Evolutionary conservation across 2,329 filamentous ascomycete species (phyloP).

Genomic region (Sclerotinia borealis): DNA sequence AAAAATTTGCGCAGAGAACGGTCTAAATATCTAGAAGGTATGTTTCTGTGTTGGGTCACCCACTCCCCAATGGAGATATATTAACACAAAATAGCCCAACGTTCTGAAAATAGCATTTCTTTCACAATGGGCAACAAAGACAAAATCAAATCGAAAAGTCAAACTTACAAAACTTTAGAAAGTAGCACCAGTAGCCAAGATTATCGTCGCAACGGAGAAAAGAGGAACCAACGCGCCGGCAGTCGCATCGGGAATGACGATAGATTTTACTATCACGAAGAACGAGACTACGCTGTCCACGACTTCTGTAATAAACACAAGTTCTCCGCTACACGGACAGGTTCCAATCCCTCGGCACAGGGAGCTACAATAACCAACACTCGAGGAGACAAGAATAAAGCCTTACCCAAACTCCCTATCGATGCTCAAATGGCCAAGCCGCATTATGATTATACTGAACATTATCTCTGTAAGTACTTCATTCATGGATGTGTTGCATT

Average conservation of each 20-base stretch:
- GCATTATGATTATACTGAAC: background rate
- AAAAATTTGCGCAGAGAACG: background rate
- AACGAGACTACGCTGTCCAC: background rate
- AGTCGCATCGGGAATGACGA: rapidly evolving
- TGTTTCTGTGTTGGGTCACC: background rate
- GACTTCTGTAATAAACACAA: background rate
- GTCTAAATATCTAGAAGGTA: background rate
- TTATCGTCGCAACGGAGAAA: background rate
- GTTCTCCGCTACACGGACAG: no score
- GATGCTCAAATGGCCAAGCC: background rate
- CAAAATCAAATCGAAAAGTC: background rate
- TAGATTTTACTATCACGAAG: background rate
- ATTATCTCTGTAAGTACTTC: background rate
- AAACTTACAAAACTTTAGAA: background rate
- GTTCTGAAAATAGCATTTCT: no score
- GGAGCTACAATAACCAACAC: no score
- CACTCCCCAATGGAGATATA: background rate
- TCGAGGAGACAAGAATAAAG: background rate
- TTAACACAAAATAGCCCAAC: background rate
- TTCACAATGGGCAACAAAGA: background rate
- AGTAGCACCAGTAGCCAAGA: background rate
- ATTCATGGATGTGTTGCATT: no score
- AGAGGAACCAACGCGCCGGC: background rate
- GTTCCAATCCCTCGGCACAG: no score
- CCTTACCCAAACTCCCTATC: background rate